phyloP scores from a whole-genome alignment of 2,329 filamentous ascomycete genomes.

The Celoporthe dispersa region DNA sequence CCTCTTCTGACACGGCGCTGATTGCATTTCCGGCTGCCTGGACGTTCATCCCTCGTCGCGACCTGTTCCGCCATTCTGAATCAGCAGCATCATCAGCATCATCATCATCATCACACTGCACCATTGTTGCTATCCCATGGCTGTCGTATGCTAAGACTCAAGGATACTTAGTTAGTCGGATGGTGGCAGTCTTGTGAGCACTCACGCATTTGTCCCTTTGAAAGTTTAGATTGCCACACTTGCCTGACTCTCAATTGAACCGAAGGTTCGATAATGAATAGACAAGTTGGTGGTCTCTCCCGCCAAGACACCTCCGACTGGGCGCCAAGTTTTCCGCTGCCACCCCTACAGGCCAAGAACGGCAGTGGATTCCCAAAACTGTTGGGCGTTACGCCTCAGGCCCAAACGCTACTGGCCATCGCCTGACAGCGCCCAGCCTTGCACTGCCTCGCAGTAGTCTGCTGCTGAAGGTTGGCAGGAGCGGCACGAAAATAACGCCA shows the following conservation, averaged over 20 bases:
- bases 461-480: not conserved
- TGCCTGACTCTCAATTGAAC: not conserved
- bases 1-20: not conserved
- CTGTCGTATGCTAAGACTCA: not conserved
- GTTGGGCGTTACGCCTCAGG: not conserved
- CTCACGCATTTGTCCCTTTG: not conserved
- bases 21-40: not conserved
- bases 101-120: not conserved
- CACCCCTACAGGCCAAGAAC: constrained; percentile 9
- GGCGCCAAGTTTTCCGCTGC: constrained; percentile 13
- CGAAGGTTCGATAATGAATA: not conserved
- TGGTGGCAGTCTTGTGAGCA: not conserved
- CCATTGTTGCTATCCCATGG: not conserved
- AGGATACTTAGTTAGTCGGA: not conserved
- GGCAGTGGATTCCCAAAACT: constrained; percentile 1
- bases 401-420: not conserved
- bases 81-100: not conserved
- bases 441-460: constrained; percentile 5
- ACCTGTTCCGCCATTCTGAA: not conserved
- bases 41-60: not conserved
- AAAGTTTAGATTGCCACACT: not conserved
- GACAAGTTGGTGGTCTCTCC: not conserved
- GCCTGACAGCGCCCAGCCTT: not conserved
- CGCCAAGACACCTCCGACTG: constrained; percentile 5
- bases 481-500: not conserved